A percentile compares a stretch with the other conserved stretches of the same genome.
phyloP scores from a whole-genome alignment of 108 stramenopile species.

The Skeletonema menzelii region DNA sequence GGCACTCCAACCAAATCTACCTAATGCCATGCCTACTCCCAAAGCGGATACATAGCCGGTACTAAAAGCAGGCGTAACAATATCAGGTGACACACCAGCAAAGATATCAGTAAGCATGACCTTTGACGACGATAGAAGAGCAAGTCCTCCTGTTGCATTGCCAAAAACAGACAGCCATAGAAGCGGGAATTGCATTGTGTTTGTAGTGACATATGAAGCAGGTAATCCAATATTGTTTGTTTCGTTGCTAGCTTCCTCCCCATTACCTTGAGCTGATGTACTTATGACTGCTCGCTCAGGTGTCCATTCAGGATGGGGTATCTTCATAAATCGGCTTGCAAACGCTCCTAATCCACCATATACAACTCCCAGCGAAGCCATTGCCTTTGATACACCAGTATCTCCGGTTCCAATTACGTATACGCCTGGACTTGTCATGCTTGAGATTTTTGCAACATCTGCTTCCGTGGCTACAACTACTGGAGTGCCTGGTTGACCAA shows the following conservation, averaged over 20 bases:
- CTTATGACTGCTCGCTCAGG: slow-evolving; percentile 10
- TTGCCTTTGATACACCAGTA: slow-evolving; percentile 58
- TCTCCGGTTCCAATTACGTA: slow-evolving; percentile 66
- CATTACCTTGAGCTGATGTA: background rate
- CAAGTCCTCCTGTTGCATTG: slow-evolving; percentile 75
- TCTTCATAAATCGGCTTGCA: slow-evolving; percentile 48
- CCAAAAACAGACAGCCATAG: slow-evolving; percentile 77
- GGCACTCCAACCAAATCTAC: slow-evolving; percentile 82
- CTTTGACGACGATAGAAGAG: slow-evolving; percentile 77
- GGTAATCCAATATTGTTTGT: slow-evolving; percentile 46
- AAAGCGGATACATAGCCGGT: slow-evolving; percentile 74
- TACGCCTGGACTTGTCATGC: slow-evolving; percentile 39
- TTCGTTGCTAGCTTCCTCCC: background rate
- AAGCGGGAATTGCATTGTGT: slow-evolving; percentile 74
- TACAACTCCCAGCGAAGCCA: slow-evolving; percentile 47
- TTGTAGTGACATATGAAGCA: slow-evolving; percentile 42
- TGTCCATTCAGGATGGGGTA: slow-evolving; percentile 60
- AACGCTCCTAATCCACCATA: slow-evolving; percentile 54
- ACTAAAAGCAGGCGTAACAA: slow-evolving; percentile 69
- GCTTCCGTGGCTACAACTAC: slow-evolving; percentile 61
- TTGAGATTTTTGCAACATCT: slow-evolving; percentile 40
- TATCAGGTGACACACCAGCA: slow-evolving; percentile 62
- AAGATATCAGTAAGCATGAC: slow-evolving; percentile 87
- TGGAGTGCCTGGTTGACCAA: slow-evolving; percentile 49
- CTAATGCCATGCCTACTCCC: slow-evolving; percentile 70